phyloP scores from a whole-genome alignment of 1,284 basidiomycete genomes.

The Meripilus lineatus region DNA sequence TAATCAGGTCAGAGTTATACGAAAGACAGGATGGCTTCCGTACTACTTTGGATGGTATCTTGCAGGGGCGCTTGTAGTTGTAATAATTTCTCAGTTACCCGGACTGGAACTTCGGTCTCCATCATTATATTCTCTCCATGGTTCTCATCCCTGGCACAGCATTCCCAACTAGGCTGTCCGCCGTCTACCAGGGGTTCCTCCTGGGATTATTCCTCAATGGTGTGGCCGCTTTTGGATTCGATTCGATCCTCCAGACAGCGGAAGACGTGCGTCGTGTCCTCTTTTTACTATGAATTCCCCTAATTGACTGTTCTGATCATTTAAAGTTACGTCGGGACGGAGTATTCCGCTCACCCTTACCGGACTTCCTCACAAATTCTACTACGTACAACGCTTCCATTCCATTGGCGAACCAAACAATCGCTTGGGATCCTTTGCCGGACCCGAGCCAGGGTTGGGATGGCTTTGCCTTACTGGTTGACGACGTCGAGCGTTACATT shows the following conservation, averaged over 20 bases:
- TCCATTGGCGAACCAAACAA: slow-evolving; percentile 49
- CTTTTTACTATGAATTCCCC: slow-evolving; percentile 3
- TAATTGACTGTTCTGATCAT: slow-evolving; percentile 4
- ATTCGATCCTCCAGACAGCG: slow-evolving; percentile 74
- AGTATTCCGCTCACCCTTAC: slow-evolving; percentile 61
- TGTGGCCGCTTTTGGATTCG: slow-evolving; percentile 74
- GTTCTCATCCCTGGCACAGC: slow-evolving; percentile 74
- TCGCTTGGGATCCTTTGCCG: slow-evolving; percentile 60
- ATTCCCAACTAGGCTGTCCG: slow-evolving; percentile 76
- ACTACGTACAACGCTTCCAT: slow-evolving; percentile 55
- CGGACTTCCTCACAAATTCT: slow-evolving; percentile 71
- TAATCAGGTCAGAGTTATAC: slow-evolving; percentile 81
- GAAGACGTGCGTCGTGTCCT: slow-evolving; percentile 50
- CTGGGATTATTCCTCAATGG: slow-evolving; percentile 82
- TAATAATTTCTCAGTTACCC: slow-evolving; percentile 71
- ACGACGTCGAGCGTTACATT: slow-evolving; percentile 78
- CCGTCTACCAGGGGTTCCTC: slow-evolving; percentile 76
- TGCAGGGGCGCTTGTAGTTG: slow-evolving; percentile 57
- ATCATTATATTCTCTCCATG: slow-evolving; percentile 77
- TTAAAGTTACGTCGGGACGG: slow-evolving; percentile 70
- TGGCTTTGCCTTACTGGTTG: slow-evolving; percentile 74
- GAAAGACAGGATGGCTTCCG: slow-evolving; percentile 78
- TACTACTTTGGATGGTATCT: slow-evolving; percentile 72
- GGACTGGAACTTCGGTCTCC: slow-evolving; percentile 58
- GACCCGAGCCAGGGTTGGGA: slow-evolving; percentile 53